These are phyloP conservation scores for Xylariaceae sp. DNA, from an alignment of 2,329 filamentous ascomycete species.

Conservation along the genomic window DNA sequence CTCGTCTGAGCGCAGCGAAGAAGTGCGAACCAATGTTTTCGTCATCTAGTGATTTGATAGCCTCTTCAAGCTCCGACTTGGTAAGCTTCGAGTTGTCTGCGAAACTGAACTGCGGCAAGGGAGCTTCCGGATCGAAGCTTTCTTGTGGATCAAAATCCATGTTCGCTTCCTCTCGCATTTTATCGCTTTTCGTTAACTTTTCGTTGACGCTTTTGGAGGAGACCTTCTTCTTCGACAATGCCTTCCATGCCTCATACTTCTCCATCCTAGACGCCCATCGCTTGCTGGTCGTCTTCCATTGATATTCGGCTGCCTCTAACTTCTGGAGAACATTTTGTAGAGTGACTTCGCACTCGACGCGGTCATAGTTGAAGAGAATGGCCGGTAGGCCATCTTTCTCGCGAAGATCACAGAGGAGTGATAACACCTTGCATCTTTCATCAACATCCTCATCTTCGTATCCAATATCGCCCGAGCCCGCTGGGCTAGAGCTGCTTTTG, in stretches of 20 bases:
- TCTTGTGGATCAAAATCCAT: conserved; percentile 54
- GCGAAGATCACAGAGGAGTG: conserved; percentile 57
- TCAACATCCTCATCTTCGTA: too few relatives aligned
- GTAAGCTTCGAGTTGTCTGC: conserved; percentile 57
- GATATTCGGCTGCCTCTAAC: conserved; percentile 49
- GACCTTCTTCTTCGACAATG: conserved; percentile 35
- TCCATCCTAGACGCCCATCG: conserved; percentile 59
- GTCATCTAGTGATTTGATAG: conserved; percentile 48
- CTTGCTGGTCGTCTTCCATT: conserved; percentile 52
- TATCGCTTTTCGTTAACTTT: conserved; percentile 37
- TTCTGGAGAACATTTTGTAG: conserved; percentile 46
- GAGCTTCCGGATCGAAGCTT: conserved; percentile 60
- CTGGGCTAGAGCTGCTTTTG: too few relatives aligned
- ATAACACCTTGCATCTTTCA: too few relatives aligned
- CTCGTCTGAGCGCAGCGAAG: conserved; percentile 58
- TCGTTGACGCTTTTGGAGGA: conserved; percentile 26
- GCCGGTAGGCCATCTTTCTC: conserved; percentile 64
- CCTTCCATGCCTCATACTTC: conserved; percentile 54
- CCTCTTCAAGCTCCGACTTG: conserved; percentile 53
- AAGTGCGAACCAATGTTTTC: conserved; percentile 35
- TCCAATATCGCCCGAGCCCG: too few relatives aligned
- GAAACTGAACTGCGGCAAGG: conserved; percentile 61
- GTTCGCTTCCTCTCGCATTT: conserved; percentile 50
- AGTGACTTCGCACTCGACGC: conserved; percentile 58
- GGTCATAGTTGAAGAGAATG: conserved; percentile 75